Conservation (phyloP, 2,329 filamentous ascomycete genomes). For the Hypomyces perniciosus region DNA sequence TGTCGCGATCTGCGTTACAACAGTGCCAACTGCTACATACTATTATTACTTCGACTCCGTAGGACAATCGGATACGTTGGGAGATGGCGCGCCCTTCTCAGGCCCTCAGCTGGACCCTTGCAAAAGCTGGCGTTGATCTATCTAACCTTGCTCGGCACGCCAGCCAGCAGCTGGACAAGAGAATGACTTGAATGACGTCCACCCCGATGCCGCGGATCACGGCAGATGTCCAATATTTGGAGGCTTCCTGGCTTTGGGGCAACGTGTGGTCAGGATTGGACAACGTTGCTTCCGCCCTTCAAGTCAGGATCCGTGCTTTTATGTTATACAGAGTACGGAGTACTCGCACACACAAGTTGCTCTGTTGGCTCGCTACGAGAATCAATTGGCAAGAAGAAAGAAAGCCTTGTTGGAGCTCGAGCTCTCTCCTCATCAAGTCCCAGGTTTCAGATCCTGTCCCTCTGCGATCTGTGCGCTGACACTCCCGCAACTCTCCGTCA, state of each 20-base stretch:
- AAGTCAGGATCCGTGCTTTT: too few species aligned
- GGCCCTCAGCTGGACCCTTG: too few species aligned
- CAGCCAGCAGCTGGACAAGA: conserved; percentile 1
- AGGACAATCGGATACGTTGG: too few species aligned
- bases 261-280: neutral
- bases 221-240: conserved; percentile 1
- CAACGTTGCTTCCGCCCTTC: neutral
- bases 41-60: neutral
- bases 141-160: too few species aligned
- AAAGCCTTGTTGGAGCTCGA: neutral
- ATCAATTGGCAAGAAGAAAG: too few species aligned
- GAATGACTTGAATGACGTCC: conserved; percentile 7
- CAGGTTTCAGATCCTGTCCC: neutral
- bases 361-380: too few species aligned
- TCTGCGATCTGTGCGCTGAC: conserved; percentile 31
- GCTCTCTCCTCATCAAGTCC: neutral
- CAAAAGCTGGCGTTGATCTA: too few species aligned
- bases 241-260: neutral
- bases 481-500: conserved; percentile 8
- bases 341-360: too few species aligned
- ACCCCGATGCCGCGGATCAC: conserved; percentile 9
- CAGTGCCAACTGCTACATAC: neutral
- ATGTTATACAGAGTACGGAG: too few species aligned
- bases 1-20: neutral
- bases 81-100: too few species aligned